Evolutionary conservation across 495 filamentous ascomycete genomes (phyloP).

Genomic region (Alectoria sarmentosa): DNA sequence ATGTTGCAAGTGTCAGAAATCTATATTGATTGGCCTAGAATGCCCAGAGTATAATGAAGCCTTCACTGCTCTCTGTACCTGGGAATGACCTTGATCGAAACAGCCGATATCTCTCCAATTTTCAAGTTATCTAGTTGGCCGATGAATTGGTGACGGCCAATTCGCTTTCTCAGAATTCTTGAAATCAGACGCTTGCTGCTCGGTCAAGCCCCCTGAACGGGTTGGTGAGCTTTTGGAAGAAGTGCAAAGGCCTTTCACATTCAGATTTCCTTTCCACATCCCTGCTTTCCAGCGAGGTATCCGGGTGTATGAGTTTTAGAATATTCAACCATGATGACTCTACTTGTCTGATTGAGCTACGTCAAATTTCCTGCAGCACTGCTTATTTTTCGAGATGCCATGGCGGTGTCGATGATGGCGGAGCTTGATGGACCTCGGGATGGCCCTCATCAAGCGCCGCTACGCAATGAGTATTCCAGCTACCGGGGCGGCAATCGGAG

Average conservation of each 20-base stretch:
- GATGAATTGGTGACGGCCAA: neutral
- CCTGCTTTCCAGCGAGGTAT: neutral
- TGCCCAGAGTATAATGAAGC: neutral
- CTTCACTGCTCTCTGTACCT: neutral
- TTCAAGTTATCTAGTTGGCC: neutral
- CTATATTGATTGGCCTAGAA: neutral
- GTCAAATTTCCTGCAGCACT: neutral
- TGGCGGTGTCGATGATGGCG: neutral
- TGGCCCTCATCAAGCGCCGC: neutral
- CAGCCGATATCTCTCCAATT: neutral
- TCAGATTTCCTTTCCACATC: neutral
- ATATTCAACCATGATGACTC: neutral
- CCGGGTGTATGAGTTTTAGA: neutral
- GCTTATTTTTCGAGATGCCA: neutral
- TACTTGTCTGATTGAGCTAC: neutral
- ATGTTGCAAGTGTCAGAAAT: neutral
- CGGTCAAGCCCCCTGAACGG: neutral
- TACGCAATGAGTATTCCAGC: constrained; percentile 1
- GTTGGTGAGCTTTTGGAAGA: neutral
- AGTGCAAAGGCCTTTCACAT: neutral
- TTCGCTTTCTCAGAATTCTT: neutral
- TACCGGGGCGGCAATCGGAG: constrained; percentile 8
- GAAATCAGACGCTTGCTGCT: neutral
- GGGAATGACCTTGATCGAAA: neutral
- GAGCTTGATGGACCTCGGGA: neutral